Base-by-base conservation (phyloP, 495 filamentous ascomycete species). In the Mytilinidion resinicola region DNA sequence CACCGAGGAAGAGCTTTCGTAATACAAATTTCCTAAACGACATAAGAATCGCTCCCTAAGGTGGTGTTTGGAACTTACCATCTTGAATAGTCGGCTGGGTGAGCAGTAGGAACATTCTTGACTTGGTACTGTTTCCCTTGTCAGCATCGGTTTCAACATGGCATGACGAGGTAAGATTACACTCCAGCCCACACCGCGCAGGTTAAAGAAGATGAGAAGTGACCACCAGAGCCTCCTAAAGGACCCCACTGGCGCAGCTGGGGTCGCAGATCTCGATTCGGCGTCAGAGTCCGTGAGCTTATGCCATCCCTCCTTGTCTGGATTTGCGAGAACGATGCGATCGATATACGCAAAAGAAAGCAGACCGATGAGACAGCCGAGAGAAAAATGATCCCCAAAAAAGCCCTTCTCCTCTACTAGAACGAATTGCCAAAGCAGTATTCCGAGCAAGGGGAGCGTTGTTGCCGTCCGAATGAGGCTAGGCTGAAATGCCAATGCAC, bases 271-370 rank as follows among this genome's bases (percentile, higher is more conserved):
- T 48, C 36, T 37, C 38, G n/a, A 12, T 12, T 44, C 20, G 9
- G 14, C 25, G 20, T 53, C 46, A 9, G 20, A 37, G 36, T 59
- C 51, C 30, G 35, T 36, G 42, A 55, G 54, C 35, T 55, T 60
- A 30, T 60, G 51, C 57, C 57, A 60, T 49, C 30, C 8, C 44
- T 60, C 51, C 35, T 42, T 54, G 34, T 59, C 57, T 15, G 57
- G 57, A 17, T 17, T 55, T 15, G 57, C 41, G 6, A 60, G 41
- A 14, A 60, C 12, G 33, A 60, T 60, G 37, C 42, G 47, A 19
- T 60, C 51, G n/a, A 60, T 7, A n/a, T 55, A 60, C 5, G 25
- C 30, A n/a, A 55, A 51, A 9, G 35, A 15, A 8, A 37, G n/a
- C 20, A 8, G 5, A 10, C 5, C 21, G n/a, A 34, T 17, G 2